These are phyloP conservation scores for Fonsecaea pedrosoi DNA, from an alignment of 2,329 filamentous ascomycete species.

Conservation along the genomic window DNA sequence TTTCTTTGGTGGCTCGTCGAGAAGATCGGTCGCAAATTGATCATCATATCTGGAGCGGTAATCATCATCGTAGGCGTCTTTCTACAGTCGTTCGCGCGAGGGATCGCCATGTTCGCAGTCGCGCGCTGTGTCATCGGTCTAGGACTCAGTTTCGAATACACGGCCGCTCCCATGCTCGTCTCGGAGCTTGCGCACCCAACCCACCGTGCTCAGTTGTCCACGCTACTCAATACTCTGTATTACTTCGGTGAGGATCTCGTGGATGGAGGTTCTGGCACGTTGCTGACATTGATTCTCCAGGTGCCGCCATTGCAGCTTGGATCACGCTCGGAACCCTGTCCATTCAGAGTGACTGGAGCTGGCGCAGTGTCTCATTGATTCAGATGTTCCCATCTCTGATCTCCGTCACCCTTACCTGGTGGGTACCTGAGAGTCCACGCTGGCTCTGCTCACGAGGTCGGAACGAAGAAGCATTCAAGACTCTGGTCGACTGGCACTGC, in stretches of 20 bases:
- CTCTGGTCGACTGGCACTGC: slow-evolving; percentile 46
- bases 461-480: slow-evolving; percentile 40
- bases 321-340: slow-evolving; percentile 24
- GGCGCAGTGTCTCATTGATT: slow-evolving; percentile 24
- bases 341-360: slow-evolving; percentile 27
- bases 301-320: slow-evolving; percentile 25
- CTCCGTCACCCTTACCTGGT: slow-evolving; percentile 40
- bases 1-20: slow-evolving; percentile 29
- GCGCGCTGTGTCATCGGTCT: slow-evolving; percentile 23
- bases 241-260: slow-evolving; percentile 19
- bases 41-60: slow-evolving; percentile 21
- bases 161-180: slow-evolving; percentile 25
- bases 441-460: slow-evolving; percentile 57
- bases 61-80: slow-evolving; percentile 27
- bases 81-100: slow-evolving; percentile 22
- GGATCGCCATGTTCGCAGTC: slow-evolving; percentile 28
- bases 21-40: slow-evolving; percentile 25
- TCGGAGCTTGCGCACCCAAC: slow-evolving; percentile 26
- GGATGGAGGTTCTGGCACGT: neutral
- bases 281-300: neutral
- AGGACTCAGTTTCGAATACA: slow-evolving; percentile 28
- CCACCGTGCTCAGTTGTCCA: slow-evolving; percentile 26
- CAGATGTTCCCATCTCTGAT: slow-evolving; percentile 28
- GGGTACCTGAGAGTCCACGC: slow-evolving; percentile 71
- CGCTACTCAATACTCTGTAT: slow-evolving; percentile 27